Base-by-base conservation (phyloP, 2,329 filamentous ascomycete species). In the Ophiostoma novo-ulmi region DNA sequence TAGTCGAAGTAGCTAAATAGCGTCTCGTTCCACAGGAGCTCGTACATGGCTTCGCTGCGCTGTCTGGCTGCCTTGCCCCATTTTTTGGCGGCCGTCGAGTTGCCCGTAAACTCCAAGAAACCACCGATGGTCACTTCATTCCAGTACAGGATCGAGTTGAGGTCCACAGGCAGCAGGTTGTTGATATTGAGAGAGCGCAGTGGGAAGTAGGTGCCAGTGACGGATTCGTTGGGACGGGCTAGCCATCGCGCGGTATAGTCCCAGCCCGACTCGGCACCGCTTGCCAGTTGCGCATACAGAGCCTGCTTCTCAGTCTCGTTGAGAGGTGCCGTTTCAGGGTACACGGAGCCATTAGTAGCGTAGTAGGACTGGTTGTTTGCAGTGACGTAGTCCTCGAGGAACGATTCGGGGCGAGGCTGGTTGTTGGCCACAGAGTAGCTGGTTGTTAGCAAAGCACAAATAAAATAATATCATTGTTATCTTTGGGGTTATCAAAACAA, bases 1-100 rank as follows among this genome's bases (percentile, higher is more conserved):
- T 86, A 90, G 81, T 91, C 89, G 75, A 90, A 91, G 80, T 89
- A 91, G 78, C 83, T 84, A 77, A 80, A 85, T 72, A 87, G 82
- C 7, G 85, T 87, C 39, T 83, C 79, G 77, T 89, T 89, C 88
- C 88, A 91, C 78, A 91, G 81, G 65, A 90, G 77, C 0, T 82
- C 80, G 67, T 85, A 84, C 84, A 91, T 90, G 73, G 87, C 88
- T 63, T 84, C 82, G 77, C 85, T 87, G 72, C 89, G 85, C 39
- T 81, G 78, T 3, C 77, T 44, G 5, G 81, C 77, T 4, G 80
- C 75, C 6, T 80, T 39, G 3, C 11, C 78, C 83, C 86, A 91
- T 35, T 17, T 14, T 10, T 11, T 77, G 2, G 85, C 85, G 1
- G 80, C 83, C 0, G 80, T 82, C 39, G 77, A 75, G 76, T 89